Base-by-base conservation (phyloP, 257 asterid genomes). In the Primulina huaijiensis region DNA sequence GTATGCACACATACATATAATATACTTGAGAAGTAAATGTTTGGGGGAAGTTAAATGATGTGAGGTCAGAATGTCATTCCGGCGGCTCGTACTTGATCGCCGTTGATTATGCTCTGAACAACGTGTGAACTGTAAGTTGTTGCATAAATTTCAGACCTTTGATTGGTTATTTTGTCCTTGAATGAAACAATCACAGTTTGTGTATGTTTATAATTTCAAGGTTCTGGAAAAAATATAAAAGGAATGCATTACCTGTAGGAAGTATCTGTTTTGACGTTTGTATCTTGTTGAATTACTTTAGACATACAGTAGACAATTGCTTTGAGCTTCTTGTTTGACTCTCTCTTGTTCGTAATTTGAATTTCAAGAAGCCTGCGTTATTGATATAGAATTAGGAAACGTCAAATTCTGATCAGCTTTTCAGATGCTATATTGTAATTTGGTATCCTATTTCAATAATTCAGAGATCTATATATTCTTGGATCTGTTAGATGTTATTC, bases 401-500 rank as follows among this genome's bases (percentile, higher is more conserved):
- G 53, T 72, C 59, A 55, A 50, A 23, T 72, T 53, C 37, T 71
- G 7, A 25, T 34, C 67, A 72, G 66, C 68, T 55, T 59, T 59
- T 31, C 14, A 1, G 40, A 50, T 56, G 62, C 37, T 31, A 58
- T 65, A 35, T 35, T 35, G 4, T 43, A 3, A 43, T 43, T 43
- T 43, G 53, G 3, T 43, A 43, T 12, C 12, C 16, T 3, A 9
- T 38, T 38, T 8, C 46, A 38, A 38, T 8, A 38, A 38, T 8
- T 14, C 46, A 38, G 46, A 8, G 46, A 38, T 43, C 53, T 3
- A 43, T 43, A 43, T 43, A 43, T 43, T 43, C 53, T 43, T 43
- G 53, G n/a, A 43, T 43, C 53, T 11, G 53, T 11, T 43, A 43
- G 5, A 16, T 53, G 27, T 70, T 21, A 52, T 29, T 59, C 31